These are phyloP conservation scores for Sphagnum magellanicum DNA, from an alignment of 228 moss, liverwort and hornwort genomes.

Conservation along the genomic window DNA sequence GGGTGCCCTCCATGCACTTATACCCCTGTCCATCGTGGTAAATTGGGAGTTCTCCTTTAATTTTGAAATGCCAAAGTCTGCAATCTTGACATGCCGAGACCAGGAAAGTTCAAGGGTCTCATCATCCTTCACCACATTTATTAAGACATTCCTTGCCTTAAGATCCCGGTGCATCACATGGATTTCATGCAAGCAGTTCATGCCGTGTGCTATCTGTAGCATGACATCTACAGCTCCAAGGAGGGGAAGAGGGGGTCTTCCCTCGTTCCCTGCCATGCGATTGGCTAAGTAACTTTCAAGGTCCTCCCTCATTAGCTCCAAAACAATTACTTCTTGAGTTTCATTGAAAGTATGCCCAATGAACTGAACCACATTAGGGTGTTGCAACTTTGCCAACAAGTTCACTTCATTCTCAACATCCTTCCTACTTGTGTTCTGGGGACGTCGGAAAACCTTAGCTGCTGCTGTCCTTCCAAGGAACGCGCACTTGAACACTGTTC, in stretches of 20 bases:
- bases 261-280: constrained; percentile 9
- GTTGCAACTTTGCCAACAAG: constrained; percentile 17
- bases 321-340: constrained; percentile 24
- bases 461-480: constrained; percentile 34
- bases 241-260: constrained; percentile 19
- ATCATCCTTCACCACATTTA: constrained; percentile 14
- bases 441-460: constrained; percentile 17
- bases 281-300: constrained; percentile 15
- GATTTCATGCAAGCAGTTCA: constrained; percentile 42
- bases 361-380: constrained; percentile 42
- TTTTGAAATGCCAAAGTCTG: too few species aligned
- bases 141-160: constrained; percentile 27
- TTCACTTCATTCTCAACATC: constrained; percentile 23
- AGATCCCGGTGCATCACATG: constrained; percentile 28
- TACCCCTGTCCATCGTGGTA: too few species aligned
- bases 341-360: constrained; percentile 26
- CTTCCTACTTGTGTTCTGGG: constrained; percentile 20
- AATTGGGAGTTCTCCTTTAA: not conserved
- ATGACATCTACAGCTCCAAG: constrained; percentile 31
- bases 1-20: too few species aligned
- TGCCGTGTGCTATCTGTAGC: constrained; percentile 31
- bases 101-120: constrained; percentile 11
- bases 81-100: too few species aligned
- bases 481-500: constrained; percentile 38
- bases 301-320: constrained; percentile 30